Conservation (phyloP, 768 basidiomycete species). For the Boletus barrowsii region DNA sequence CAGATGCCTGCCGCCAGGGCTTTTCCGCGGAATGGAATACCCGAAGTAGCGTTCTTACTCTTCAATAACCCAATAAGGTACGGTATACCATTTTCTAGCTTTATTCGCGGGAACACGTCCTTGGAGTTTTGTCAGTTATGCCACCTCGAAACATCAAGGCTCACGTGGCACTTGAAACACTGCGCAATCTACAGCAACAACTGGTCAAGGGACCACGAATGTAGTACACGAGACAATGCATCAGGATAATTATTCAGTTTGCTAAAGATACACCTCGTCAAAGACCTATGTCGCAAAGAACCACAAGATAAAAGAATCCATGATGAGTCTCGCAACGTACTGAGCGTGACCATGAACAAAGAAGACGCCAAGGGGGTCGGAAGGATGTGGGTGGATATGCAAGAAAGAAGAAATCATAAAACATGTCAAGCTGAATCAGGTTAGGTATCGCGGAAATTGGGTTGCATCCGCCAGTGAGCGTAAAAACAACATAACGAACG, state of each 20-base stretch:
- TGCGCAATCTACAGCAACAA: too few relatives aligned
- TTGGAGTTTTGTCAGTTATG: too few relatives aligned
- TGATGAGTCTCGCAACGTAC: slow-evolving; percentile 7
- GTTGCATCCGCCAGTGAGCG: slow-evolving; percentile 4
- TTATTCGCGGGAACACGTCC: too few relatives aligned
- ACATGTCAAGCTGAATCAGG: slow-evolving; percentile 3
- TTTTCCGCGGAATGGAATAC: too few relatives aligned
- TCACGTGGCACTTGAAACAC: too few relatives aligned
- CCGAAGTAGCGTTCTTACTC: too few relatives aligned
- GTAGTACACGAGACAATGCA: too few relatives aligned
- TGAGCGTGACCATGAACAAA: slow-evolving; percentile 1
- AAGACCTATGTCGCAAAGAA: slow-evolving; percentile 9
- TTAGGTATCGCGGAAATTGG: slow-evolving; percentile 18
- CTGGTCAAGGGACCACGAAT: too few relatives aligned
- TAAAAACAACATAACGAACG: slow-evolving; percentile 15
- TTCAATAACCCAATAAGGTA: too few relatives aligned
- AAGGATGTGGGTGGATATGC: slow-evolving; percentile 15
- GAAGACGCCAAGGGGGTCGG: neutral
- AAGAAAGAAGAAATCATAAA: slow-evolving; percentile 16
- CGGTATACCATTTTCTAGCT: too few relatives aligned
- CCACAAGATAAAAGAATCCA: slow-evolving; percentile 12
- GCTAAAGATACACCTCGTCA: slow-evolving; percentile 27
- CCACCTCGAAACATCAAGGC: too few relatives aligned
- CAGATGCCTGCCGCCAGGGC: too few relatives aligned
- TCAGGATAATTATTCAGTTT: slow-evolving; percentile 16